phyloP scores from a whole-genome alignment of 1,284 basidiomycete genomes.

The Taiwanofungus camphoratus region DNA sequence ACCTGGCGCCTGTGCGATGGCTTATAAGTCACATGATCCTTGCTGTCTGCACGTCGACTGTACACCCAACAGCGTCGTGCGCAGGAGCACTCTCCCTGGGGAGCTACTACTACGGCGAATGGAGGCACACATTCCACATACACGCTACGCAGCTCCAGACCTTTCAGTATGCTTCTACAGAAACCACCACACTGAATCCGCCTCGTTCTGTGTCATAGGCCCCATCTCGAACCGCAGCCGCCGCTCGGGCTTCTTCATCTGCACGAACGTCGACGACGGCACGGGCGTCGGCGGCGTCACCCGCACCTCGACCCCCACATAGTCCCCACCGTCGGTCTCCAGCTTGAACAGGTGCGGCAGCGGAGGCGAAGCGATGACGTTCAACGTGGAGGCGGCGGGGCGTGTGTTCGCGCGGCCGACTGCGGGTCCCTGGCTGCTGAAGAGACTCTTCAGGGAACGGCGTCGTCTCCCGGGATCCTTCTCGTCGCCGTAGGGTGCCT shows the following conservation, averaged over 20 bases:
- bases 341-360: slow-evolving; percentile 13
- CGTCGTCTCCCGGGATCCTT: not conserved
- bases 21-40: too few relatives aligned
- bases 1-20: too few relatives aligned
- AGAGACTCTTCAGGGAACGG: slow-evolving; percentile 2
- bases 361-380: slow-evolving; percentile 17
- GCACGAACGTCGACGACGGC: slow-evolving; percentile 16
- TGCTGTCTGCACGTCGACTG: too few relatives aligned
- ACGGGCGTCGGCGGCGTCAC: slow-evolving; percentile 23
- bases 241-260: slow-evolving; percentile 2
- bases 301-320: slow-evolving; percentile 15
- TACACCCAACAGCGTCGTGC: too few relatives aligned
- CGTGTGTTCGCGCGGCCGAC: slow-evolving; percentile 1
- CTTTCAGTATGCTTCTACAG: too few relatives aligned
- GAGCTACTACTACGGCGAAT: too few relatives aligned
- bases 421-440: not conserved
- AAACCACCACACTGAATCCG: slow-evolving; percentile 22
- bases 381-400: too few relatives aligned
- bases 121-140: too few relatives aligned
- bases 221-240: slow-evolving; percentile 12
- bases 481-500: not conserved
- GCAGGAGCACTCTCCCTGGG: too few relatives aligned
- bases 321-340: slow-evolving; percentile 15
- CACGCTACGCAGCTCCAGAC: too few relatives aligned
- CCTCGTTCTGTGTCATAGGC: slow-evolving; percentile 15